Base-by-base conservation (phyloP, 2,329 filamentous ascomycete genomes). In the Neoascochyta sp. region DNA sequence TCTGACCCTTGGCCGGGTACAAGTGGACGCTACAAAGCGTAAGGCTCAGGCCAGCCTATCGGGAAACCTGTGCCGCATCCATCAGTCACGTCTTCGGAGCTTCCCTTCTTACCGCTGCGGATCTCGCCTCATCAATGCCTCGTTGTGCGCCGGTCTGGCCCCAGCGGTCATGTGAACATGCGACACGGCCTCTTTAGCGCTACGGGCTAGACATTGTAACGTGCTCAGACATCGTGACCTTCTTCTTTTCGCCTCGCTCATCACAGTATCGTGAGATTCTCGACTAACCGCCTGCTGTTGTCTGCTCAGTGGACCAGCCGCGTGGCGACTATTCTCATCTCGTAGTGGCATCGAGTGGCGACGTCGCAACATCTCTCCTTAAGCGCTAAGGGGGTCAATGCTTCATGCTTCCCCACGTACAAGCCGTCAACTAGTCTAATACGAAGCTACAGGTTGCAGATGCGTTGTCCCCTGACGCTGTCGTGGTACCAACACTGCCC, bases 201-300 rank as follows among this genome's bases (percentile, higher is more conserved):
- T 42, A 44, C 36, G 36, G 46, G 49, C 47, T n/a, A n/a, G n/a
- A n/a, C n/a, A n/a, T n/a, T n/a, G n/a, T n/a, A n/a, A n/a, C n/a
- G n/a, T n/a, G n/a, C 39, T 34, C 40, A 44, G 19, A 37, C 50
- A 58, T 59, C 50, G 54, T 58, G 54, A 57, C 54, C 46, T 50
- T 45, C 41, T 44, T 37, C 39, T 46, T 45, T 36, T 41, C 39
- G 38, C 41, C 47, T 42, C 42, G 17, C 31, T 29, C 22, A 23
- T 27, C 29, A 35, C 22, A 31, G 27, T 28, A 40, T 42, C 36
- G 32, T 43, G 41, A 48, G 26, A 32, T 43, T 32, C 26, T 11
- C 23, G 23, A 26, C 22, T 41, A 38, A 27, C 32, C 15, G 13
- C 17, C 33, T 27, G 32, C 26, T n/a, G n/a, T n/a, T n/a, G n/a